Evolutionary conservation across 2,329 filamentous ascomycete species (phyloP).

Genomic region (Botrytis paeoniae): DNA sequence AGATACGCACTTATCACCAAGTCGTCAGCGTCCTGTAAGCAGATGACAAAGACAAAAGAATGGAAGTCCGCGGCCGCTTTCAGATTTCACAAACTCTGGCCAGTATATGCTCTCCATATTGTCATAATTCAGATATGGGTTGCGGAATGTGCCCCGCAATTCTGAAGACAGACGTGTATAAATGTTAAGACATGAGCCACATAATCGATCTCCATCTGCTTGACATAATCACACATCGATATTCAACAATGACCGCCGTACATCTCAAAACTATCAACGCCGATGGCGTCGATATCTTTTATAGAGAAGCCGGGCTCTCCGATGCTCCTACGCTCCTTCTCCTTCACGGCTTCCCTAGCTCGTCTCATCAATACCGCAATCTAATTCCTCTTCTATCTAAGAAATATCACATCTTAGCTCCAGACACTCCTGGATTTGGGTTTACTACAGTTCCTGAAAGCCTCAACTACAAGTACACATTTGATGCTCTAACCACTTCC

Average conservation of each 20-base stretch:
- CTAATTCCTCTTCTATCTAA: conserved; percentile 44
- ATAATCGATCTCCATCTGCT: not conserved
- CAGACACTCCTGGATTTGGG: conserved; percentile 59
- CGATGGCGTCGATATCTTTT: conserved; percentile 43
- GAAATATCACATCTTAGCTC: conserved; percentile 48
- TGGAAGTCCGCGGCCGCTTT: not conserved
- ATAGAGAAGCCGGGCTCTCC: conserved; percentile 40
- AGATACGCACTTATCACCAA: not conserved
- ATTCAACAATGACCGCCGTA: not conserved
- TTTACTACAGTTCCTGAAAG: conserved; percentile 49
- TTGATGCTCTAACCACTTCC: conserved; percentile 49
- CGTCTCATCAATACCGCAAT: conserved; percentile 46
- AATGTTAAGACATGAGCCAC: conserved; percentile 4
- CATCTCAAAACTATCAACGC: conserved; percentile 27
- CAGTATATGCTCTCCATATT: not conserved
- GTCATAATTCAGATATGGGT: not conserved
- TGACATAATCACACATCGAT: not conserved
- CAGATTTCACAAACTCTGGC: not conserved
- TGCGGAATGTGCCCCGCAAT: not conserved
- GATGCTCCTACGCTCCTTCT: conserved; percentile 42
- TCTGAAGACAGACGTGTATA: not conserved
- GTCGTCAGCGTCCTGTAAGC: not conserved
- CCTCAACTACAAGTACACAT: conserved; percentile 54
- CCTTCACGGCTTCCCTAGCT: conserved; percentile 47
- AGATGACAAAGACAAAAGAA: conserved; percentile 11